phyloP scores from a whole-genome alignment of 208 protist genomes.

The Crithidia sp. region DNA sequence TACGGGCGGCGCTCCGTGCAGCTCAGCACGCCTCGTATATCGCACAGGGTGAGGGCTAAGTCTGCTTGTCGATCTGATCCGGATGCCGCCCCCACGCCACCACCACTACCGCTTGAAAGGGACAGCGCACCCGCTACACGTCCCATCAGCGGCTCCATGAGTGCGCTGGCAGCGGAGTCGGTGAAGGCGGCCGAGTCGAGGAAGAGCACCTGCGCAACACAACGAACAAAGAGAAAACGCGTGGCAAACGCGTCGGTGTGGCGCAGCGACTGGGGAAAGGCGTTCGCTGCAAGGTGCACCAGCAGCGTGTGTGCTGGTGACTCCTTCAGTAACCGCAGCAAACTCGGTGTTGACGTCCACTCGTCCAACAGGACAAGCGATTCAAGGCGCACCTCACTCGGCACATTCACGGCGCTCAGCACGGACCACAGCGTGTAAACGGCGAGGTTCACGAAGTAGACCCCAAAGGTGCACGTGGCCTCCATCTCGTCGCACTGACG shows the following conservation, averaged over 20 bases:
- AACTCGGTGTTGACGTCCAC: slow-evolving; percentile 33
- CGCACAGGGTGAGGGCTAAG: slow-evolving; percentile 30
- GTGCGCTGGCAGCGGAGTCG: slow-evolving; percentile 16
- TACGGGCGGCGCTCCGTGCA: slow-evolving; percentile 41
- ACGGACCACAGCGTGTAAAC: slow-evolving; percentile 34
- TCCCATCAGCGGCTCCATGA: slow-evolving; percentile 33
- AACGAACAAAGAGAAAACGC: slow-evolving; percentile 45
- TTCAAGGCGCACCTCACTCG: slow-evolving; percentile 17
- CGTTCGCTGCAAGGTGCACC: slow-evolving; percentile 20
- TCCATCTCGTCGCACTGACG: slow-evolving; percentile 39
- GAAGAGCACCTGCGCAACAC: slow-evolving; percentile 40
- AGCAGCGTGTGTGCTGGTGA: slow-evolving; percentile 20
- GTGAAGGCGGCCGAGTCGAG: slow-evolving; percentile 24
- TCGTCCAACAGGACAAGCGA: slow-evolving; percentile 38
- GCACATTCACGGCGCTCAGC: slow-evolving; percentile 25
- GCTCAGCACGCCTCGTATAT: slow-evolving; percentile 48
- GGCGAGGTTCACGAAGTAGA: slow-evolving; percentile 35
- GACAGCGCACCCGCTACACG: slow-evolving; percentile 9
- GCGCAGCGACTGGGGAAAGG: slow-evolving; percentile 22
- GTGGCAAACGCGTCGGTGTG: slow-evolving; percentile 17
- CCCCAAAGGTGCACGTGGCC: slow-evolving; percentile 16
- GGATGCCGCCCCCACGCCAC: not conserved
- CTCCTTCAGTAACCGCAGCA: slow-evolving; percentile 41
- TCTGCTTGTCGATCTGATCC: not conserved
- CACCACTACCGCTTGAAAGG: not conserved